Conservation (phyloP, 2,329 filamentous ascomycete species). For the Venturia nashicola region DNA sequence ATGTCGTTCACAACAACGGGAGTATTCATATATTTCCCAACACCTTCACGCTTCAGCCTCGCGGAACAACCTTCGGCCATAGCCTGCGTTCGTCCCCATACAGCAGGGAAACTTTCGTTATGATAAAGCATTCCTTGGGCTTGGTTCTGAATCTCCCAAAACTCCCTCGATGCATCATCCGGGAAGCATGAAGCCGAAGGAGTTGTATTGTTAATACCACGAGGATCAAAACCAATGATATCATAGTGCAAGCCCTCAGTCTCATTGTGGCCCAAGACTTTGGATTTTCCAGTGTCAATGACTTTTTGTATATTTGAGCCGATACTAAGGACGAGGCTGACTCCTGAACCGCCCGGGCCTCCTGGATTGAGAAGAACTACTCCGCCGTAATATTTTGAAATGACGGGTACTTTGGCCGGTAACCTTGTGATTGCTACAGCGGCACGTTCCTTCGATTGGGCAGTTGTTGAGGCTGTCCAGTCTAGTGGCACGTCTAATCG, state of each 20-base stretch:
- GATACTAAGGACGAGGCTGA: slow-evolving; percentile 13
- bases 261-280: background rate
- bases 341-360: slow-evolving; percentile 33
- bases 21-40: slow-evolving; percentile 28
- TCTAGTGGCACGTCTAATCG: slow-evolving; percentile 36
- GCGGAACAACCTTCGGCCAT: slow-evolving; percentile 6
- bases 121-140: slow-evolving; percentile 2
- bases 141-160: slow-evolving; percentile 1
- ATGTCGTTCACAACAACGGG: slow-evolving; percentile 37
- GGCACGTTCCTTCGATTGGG: slow-evolving; percentile 21
- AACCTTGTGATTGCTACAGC: slow-evolving; percentile 34
- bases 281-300: slow-evolving; percentile 19
- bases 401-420: slow-evolving; percentile 29
- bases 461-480: slow-evolving; percentile 27
- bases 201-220: slow-evolving; percentile 25
- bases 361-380: slow-evolving; percentile 36
- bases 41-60: slow-evolving; percentile 12
- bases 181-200: slow-evolving; percentile 24
- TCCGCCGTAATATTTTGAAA: slow-evolving; percentile 33
- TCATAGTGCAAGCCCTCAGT: slow-evolving; percentile 22
- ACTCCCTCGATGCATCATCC: slow-evolving; percentile 11
- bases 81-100: slow-evolving; percentile 2
- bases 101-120: slow-evolving; percentile 1
- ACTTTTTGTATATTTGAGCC: slow-evolving; percentile 26
- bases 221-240: slow-evolving; percentile 30